Evolutionary conservation across 2,329 filamentous ascomycete species (phyloP).

Genomic region (Penicillium sp.): DNA sequence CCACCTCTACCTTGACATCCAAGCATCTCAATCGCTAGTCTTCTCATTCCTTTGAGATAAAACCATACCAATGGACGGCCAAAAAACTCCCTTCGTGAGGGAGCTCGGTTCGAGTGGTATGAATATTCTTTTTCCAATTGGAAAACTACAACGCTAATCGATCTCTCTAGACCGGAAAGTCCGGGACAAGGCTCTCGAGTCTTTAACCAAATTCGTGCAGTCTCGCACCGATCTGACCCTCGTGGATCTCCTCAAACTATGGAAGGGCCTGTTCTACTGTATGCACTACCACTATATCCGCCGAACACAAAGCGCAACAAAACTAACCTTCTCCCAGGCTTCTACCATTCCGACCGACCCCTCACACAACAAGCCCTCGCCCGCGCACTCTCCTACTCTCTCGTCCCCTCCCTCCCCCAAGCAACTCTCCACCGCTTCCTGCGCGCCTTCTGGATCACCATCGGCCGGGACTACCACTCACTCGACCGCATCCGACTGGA

Average conservation of each 20-base stretch:
- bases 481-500: slow-evolving; percentile 80
- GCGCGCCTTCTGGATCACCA: slow-evolving; percentile 69
- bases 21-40: slow-evolving; percentile 4
- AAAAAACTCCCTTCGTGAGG: slow-evolving; percentile 70
- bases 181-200: slow-evolving; percentile 73
- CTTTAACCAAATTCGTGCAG: slow-evolving; percentile 75
- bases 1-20: background rate
- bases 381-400: slow-evolving; percentile 66
- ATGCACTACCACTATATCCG: slow-evolving; percentile 24
- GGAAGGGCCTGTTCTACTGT: slow-evolving; percentile 92
- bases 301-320: background rate
- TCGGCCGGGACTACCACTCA: slow-evolving; percentile 66
- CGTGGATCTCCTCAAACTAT: slow-evolving; percentile 79
- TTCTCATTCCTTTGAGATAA: slow-evolving; percentile 11
- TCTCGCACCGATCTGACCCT: slow-evolving; percentile 61
- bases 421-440: slow-evolving; percentile 51
- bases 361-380: slow-evolving; percentile 83
- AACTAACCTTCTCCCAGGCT: slow-evolving; percentile 49
- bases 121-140: background rate
- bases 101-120: slow-evolving; percentile 80
- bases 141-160: slow-evolving; percentile 7
- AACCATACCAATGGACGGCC: slow-evolving; percentile 37
- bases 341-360: slow-evolving; percentile 92
- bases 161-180: slow-evolving; percentile 67
- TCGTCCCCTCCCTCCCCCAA: slow-evolving; percentile 62